Evolutionary conservation across 306 rosid species (phyloP).

Genomic region (Sicyos edulis): DNA sequence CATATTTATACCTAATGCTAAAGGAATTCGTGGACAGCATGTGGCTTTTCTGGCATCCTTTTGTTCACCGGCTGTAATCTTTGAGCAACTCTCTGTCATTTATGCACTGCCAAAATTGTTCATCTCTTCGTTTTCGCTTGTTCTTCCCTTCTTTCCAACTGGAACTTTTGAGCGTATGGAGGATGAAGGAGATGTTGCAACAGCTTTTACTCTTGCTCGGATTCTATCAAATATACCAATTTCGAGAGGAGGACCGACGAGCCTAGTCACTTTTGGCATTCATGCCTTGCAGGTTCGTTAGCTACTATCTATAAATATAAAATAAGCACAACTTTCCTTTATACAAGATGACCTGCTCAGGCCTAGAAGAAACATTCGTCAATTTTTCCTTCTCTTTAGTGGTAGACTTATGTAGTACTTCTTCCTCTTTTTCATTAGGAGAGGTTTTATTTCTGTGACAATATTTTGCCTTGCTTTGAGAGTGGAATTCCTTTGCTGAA

Average conservation of each 20-base stretch:
- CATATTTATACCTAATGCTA: constrained; percentile 76
- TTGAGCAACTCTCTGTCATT: constrained; percentile 93
- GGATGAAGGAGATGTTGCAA: constrained; percentile 97
- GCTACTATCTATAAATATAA: constrained; percentile 22
- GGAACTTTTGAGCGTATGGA: constrained; percentile 97
- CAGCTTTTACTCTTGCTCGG: constrained; percentile 51
- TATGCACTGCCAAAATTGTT: constrained; percentile 90
- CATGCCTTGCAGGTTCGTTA: constrained; percentile 78
- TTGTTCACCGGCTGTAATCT: constrained; percentile 81
- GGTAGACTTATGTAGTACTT: constrained; percentile 15
- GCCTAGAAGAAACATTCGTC: constrained; percentile 6
- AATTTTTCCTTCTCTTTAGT: neutral
- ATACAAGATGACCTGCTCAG: constrained; percentile 8
- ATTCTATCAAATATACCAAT: constrained; percentile 83
- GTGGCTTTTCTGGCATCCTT: constrained; percentile 95
- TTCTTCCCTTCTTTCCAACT: constrained; percentile 90
- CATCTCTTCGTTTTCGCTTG: constrained; percentile 69
- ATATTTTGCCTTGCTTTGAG: constrained; percentile 91
- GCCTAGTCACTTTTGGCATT: constrained; percentile 79
- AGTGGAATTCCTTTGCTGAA: constrained; percentile 91
- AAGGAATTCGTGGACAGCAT: constrained; percentile 78
- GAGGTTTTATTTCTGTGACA: constrained; percentile 96
- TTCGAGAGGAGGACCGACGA: constrained; percentile 96
- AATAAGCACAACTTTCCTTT: neutral
- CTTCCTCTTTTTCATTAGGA: constrained; percentile 46